phyloP scores from a whole-genome alignment of 2,329 filamentous ascomycete species.

The Fusarium coffeatum region DNA sequence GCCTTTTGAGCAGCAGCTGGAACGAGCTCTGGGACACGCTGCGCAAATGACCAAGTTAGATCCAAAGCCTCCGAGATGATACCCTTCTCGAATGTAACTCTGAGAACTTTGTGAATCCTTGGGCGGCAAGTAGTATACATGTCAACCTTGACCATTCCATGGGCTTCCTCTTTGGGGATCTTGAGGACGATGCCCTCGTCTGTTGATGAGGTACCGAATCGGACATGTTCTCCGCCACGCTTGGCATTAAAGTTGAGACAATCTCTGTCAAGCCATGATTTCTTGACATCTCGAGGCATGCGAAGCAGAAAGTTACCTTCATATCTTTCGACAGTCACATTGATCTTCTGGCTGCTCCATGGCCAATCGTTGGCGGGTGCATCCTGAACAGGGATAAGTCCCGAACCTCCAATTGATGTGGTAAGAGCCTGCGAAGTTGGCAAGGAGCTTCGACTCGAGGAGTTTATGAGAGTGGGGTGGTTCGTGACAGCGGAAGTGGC shows the following conservation, averaged over 20 bases:
- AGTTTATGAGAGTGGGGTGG: constrained; percentile 40
- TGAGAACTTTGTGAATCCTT: constrained; percentile 70
- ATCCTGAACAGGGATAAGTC: constrained; percentile 49
- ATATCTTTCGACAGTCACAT: constrained; percentile 51
- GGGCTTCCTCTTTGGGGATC: constrained; percentile 64
- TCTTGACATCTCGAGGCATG: constrained; percentile 62
- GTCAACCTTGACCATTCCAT: constrained; percentile 68
- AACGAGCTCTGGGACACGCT: constrained; percentile 55
- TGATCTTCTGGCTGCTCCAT: constrained; percentile 50
- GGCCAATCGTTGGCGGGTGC: constrained; percentile 50
- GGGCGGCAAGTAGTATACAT: constrained; percentile 69
- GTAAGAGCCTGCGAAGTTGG: constrained; percentile 28
- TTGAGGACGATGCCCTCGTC: constrained; percentile 65
- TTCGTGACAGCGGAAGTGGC: constrained; percentile 41
- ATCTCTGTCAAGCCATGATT: constrained; percentile 66
- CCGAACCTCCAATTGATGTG: constrained; percentile 40
- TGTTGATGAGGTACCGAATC: constrained; percentile 60
- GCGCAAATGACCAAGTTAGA: constrained; percentile 57
- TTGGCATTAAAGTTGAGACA: constrained; percentile 68
- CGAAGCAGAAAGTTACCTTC: constrained; percentile 65
- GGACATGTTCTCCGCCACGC: constrained; percentile 60
- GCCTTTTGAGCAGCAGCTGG: constrained; percentile 56
- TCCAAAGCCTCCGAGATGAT: constrained; percentile 59
- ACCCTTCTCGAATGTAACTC: constrained; percentile 68
- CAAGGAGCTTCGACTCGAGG: constrained; percentile 33